Evolutionary conservation across 768 basidiomycete species (phyloP).

Genomic region (Grammothele lineata): DNA sequence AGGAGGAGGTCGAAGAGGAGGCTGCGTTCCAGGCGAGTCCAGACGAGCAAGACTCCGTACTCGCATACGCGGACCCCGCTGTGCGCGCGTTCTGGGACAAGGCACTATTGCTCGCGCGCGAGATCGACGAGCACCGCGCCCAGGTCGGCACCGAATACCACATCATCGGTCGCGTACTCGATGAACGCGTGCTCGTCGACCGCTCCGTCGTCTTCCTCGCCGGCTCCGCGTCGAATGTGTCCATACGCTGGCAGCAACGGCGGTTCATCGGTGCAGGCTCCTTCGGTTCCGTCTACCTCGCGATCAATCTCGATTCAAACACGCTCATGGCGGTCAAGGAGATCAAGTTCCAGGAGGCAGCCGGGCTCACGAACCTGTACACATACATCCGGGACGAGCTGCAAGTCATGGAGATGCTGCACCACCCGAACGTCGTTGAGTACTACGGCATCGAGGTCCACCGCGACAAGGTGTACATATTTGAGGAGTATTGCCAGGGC

Average conservation of each 20-base stretch:
- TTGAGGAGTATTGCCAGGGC: constrained; percentile 97
- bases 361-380: constrained; percentile 83
- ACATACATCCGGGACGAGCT: constrained; percentile 94
- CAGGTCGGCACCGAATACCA: constrained; percentile 64
- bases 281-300: constrained; percentile 98
- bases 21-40: constrained; percentile 28
- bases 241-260: constrained; percentile 97
- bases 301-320: constrained; percentile 93
- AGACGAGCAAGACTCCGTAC: constrained; percentile 34
- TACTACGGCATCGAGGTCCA: constrained; percentile 99
- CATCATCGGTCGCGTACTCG: constrained; percentile 85
- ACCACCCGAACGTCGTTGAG: constrained; percentile 96
- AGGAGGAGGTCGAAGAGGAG: constrained; percentile 47
- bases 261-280: constrained; percentile 98
- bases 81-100: constrained; percentile 78
- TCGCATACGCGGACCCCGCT: constrained; percentile 54
- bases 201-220: constrained; percentile 92
- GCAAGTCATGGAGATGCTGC: constrained; percentile 95
- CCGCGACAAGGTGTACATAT: constrained; percentile 97
- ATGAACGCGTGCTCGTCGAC: constrained; percentile 91
- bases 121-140: constrained; percentile 63
- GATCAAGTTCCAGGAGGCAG: constrained; percentile 93
- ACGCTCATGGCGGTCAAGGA: constrained; percentile 99
- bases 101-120: constrained; percentile 50
- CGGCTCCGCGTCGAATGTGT: constrained; percentile 92